A percentile compares a stretch with the other conserved stretches of the same genome.
These are phyloP conservation scores for Jamesozyma rosinii DNA, from an alignment of 805 yeast species.

Conservation along the genomic window DNA sequence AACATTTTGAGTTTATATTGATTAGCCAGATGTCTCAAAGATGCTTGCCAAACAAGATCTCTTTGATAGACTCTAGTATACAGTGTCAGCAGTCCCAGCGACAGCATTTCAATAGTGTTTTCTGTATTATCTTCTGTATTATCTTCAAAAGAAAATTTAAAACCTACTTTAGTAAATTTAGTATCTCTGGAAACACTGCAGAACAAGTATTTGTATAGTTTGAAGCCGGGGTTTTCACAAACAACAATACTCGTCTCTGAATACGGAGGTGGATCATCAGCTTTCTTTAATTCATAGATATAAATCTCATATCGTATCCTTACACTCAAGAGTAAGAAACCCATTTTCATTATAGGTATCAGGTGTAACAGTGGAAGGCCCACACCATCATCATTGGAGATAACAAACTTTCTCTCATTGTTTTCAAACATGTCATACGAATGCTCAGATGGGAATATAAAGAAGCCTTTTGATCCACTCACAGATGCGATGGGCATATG, in stretches of 20 bases:
- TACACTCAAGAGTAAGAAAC: too few relatives aligned
- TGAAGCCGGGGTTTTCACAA: not conserved
- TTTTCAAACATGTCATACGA: not conserved
- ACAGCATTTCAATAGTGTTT: not conserved
- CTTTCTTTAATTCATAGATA: not conserved
- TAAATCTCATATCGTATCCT: not conserved
- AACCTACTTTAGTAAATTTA: not conserved
- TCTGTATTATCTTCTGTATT: too few relatives aligned
- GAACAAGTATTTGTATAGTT: not conserved
- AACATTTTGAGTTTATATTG: not conserved
- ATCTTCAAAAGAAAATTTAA: not conserved
- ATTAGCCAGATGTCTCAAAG: not conserved
- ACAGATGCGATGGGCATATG: not conserved
- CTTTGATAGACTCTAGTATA: not conserved
- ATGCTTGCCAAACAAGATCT: not conserved
- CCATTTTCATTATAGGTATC: not conserved
- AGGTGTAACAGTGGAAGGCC: not conserved
- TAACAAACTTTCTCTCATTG: not conserved
- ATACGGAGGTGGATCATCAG: not conserved
- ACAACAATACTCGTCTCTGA: not conserved
- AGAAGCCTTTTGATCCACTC: not conserved
- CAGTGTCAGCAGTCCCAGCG: not conserved
- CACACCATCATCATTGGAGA: not conserved
- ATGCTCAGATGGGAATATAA: not conserved
- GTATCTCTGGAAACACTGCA: not conserved